A percentile compares a stretch with the other conserved stretches of the same genome.
These are phyloP conservation scores for Tolypocladium endophyticum DNA, from an alignment of 2,329 filamentous ascomycete genomes.

Conservation along the genomic window DNA sequence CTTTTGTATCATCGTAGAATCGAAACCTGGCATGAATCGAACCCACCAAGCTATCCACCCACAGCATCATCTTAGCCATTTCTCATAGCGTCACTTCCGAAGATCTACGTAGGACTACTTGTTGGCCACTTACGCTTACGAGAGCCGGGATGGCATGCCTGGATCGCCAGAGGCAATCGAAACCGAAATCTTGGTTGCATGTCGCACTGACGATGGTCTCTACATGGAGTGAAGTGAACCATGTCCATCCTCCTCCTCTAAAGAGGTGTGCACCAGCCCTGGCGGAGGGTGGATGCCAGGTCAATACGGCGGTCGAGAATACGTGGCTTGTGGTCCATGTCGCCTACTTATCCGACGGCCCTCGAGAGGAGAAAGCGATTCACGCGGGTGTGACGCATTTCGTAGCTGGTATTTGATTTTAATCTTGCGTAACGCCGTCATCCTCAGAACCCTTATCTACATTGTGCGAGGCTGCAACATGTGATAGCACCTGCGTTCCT, in stretches of 20 bases:
- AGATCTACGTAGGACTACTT: conserved; percentile 27
- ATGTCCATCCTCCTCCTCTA: conserved; percentile 39
- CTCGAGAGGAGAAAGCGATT: too few relatives aligned
- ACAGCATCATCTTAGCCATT: conserved; percentile 14
- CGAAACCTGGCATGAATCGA: too few relatives aligned
- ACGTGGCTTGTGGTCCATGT: not conserved
- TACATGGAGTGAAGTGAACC: conserved; percentile 38
- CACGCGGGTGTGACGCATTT: not conserved
- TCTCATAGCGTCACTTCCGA: conserved; percentile 41
- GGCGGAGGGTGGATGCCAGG: conserved; percentile 40
- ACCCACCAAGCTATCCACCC: not conserved
- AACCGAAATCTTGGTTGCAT: not conserved
- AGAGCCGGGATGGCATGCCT: conserved; percentile 30
- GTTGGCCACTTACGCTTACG: conserved; percentile 42
- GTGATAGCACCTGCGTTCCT: not conserved
- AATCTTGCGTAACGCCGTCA: too few relatives aligned
- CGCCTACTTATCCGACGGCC: not conserved
- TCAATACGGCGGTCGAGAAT: conserved; percentile 22
- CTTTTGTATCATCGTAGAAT: not conserved
- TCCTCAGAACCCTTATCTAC: not conserved
- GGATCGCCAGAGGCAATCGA: conserved; percentile 35
- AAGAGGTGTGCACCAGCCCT: conserved; percentile 39
- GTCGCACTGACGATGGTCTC: conserved; percentile 28
- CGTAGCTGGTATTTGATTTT: not conserved
- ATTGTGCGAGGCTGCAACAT: not conserved